Evolutionary conservation across 2,329 filamentous ascomycete genomes (phyloP), one percentile per base, ranked within the genome.

Genomic region (Ophiostoma himal-ulmi): DNA sequence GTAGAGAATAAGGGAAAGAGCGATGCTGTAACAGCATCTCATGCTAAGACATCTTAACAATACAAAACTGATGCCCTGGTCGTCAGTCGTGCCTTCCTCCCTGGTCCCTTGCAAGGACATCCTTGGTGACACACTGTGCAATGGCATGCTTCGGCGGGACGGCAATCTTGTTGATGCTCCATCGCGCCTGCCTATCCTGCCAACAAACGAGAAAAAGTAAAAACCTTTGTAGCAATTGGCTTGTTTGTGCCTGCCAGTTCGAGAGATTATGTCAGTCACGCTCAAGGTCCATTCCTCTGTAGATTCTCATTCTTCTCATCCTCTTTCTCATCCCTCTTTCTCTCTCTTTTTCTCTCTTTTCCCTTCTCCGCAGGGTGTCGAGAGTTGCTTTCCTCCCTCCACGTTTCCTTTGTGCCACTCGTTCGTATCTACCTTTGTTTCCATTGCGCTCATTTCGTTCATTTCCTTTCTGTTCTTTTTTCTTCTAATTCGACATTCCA

Each of bases 91-190:
- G 26, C 66, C 22, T 68, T 68, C 60, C 65, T 48, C 57, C 69
- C 69, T 68, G 66, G 67, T 66, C 60, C 60, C 36, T 57, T 52
- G 41, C 65, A 71, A 13, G 71, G 71, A 64, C 69, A 39, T 22
- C 14, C 13, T 44, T 65, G 66, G 68, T 52, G 34, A 64, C 8
- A 69, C 37, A 65, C 37, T 62, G 70, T 69, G 67, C 39, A 14
- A 66, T 68, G n/a, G 65, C 62, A 54, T 72, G 70, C 69, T 72
- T 69, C 54, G 48, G 41, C 44, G 69, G 67, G 67, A 73, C 73
- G 67, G 65, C 68, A 66, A 69, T 68, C 69, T 30, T 62, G 64
- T 67, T 54, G n/a, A 67, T 68, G 60, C 37, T 30, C 67, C 65
- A 37, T 71, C 71, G 69, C 69, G 69, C 72, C 70, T 73, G 71